Conservation (phyloP, 2,329 filamentous ascomycete genomes). For the Gremmenia infestans region DNA sequence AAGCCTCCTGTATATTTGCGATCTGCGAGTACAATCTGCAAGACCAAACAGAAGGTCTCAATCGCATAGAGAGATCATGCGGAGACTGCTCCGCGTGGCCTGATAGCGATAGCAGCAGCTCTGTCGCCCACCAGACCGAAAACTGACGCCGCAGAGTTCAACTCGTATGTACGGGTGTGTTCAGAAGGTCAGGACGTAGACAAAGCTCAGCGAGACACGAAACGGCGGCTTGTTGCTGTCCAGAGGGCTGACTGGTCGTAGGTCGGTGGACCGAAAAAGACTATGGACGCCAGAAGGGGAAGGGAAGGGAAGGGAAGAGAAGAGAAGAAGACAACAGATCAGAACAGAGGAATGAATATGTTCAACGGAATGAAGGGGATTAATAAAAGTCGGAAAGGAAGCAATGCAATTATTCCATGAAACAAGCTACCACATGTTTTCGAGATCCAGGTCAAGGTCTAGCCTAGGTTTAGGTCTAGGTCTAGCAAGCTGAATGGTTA, state of each 20-base stretch:
- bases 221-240: too few relatives aligned
- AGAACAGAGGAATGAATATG: not conserved
- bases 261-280: too few relatives aligned
- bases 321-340: not conserved
- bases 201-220: not conserved
- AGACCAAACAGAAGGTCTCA: conserved; percentile 6
- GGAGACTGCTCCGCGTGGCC: not conserved
- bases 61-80: not conserved
- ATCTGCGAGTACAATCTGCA: conserved; percentile 6
- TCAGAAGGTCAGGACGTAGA: not conserved
- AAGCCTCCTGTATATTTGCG: conserved; percentile 8
- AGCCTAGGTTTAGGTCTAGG: too few relatives aligned
- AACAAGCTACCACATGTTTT: not conserved
- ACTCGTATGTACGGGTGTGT: not conserved
- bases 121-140: not conserved
- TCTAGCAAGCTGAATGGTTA: too few relatives aligned
- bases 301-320: not conserved
- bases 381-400: not conserved
- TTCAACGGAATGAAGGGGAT: not conserved
- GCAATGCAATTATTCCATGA: too few relatives aligned
- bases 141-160: not conserved
- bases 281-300: too few relatives aligned
- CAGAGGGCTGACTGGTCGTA: too few relatives aligned
- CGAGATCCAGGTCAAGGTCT: not conserved
- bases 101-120: not conserved